Base-by-base conservation (phyloP, 768 basidiomycete genomes). In the Sarcodon sp. region DNA sequence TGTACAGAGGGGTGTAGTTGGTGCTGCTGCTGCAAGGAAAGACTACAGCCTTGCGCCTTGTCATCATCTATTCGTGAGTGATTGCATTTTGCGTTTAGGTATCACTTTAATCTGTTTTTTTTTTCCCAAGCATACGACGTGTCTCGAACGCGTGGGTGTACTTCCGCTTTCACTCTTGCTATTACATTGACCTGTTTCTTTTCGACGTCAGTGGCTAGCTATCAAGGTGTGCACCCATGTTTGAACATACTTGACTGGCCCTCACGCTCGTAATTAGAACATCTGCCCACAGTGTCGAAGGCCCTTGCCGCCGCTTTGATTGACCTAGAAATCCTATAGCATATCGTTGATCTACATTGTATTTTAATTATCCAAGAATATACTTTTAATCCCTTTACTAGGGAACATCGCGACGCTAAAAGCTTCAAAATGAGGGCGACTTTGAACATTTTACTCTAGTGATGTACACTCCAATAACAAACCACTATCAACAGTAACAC, bases 201-300 rank as follows among this genome's bases (percentile, higher is more conserved):
- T 34, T 33, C 34, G 46, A 44, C 10, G 35, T 8, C 53, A 78
- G 76, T 87, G 85, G 85, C 72, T 86, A 52, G 78, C 79, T 45
- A 81, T 86, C 59, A 85, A 86, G 72, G 82, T 79, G 47, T 31
- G 47, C 51, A 35, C 44, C 35, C 43, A 37, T 33, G 45, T 36
- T 10, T 34, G 15, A 43, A 6, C 8, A 44, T 33, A 12, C 18
- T 18, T 47, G 6, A 16, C 33, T 21, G 33, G 33, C 54, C 31
- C 57, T 37, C 16, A 34, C 11, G 37, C 35, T 18, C 47, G 46
- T 43, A 21, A 50, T 2, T 51, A 89, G 85, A 91, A 87, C 53
- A 90, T 92, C 36, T 93, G 90, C 58, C 89, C 90, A n/a, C 80
- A 90, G 51, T 91, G 90, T 64, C 82, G 89, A 51, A 69, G 89